Base-by-base conservation (phyloP, 108 stramenopile genomes). In the Fragilaria radians region DNA sequence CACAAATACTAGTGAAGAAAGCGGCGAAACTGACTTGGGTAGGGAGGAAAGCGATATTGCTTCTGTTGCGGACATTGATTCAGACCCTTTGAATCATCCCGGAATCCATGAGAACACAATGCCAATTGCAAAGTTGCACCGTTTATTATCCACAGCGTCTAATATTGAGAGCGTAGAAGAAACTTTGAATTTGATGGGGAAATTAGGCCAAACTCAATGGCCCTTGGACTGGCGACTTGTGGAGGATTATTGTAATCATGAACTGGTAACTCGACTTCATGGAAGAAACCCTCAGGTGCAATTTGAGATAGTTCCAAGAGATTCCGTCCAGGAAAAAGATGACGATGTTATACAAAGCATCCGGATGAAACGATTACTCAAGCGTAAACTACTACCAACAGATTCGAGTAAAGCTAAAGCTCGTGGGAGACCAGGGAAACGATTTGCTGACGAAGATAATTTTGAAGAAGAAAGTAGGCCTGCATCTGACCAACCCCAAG, bases 191-290 rank as follows among this genome's bases (percentile, higher is more conserved):
- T 2, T 14, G 18, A 33, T 57, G 55, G 55, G 55, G 3, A 46
- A 33, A 34, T n/a, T 14, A 34, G 55, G 55, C n/a, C 14, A 29
- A 1, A 57, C 55, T 21, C 31, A 32, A 24, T 57, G 55, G 55
- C 55, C 55, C 3, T 57, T 27, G 19, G 55, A 32, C 19, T 57
- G 55, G 55, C 18, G 19, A 27, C 3, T 57, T 3, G 7, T 57
- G 1, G 55, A 57, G 31, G 2, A 33, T 14, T 42, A 42, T 42
- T 42, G 36, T 14, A 7, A 14, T 11, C 11, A 42, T 11, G 36
- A 42, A 42, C 14, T 42, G 14, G 36, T 42, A 11, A 42, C 7
- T 42, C 36, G 36, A 42, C 36, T 42, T 42, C 36, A 42, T 14
- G 36, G 11, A 11, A 7, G 36, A 42, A 42, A 14, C 14, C 36